Base-by-base conservation (phyloP, 2,329 filamentous ascomycete genomes). In the Fonsecaea nubica region DNA sequence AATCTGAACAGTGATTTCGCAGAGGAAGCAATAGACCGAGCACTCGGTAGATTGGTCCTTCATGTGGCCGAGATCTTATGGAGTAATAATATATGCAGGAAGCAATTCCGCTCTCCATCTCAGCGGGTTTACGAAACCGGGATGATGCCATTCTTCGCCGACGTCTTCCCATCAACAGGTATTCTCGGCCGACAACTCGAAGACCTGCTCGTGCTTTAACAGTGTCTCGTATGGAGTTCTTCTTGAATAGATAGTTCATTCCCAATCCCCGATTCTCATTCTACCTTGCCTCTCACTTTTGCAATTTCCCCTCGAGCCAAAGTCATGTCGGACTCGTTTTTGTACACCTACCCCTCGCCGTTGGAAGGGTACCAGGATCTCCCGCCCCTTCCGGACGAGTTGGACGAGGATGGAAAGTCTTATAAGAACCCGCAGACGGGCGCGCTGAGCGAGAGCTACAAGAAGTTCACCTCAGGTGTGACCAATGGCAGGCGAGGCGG, bases 331-430 rank as follows among this genome's bases (percentile, higher is more conserved):
- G 83, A 85, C 67, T 80, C 83, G 62, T 83, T 80, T 9, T 74
- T 79, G 25, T 85, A 85, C 74, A 82, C 82, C 18, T 86, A 86
- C 73, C 85, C 83, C 9, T 86, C 81, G 8, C 85, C 85, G 1
- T 75, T 87, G 0, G 76, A 80, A 70, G 85, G 84, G 30, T 86
- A 82, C 66, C 80, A 84, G 67, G 77, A 80, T 59, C 76, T 79
- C 1, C 76, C 81, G 25, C 80, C 83, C 1, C 77, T 87, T 0
- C 73, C 83, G 21, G 77, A 81, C 15, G 88, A 91, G 71, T 84
- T 79, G 69, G 83, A 83, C 55, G 86, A 85, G 42, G 91, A 97
- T 76, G 91, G 91, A 56, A 96, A 96, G 80, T 92, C 90, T 58
- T 86, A 87, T 72, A 82, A 86, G 61, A 96, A 96, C 73, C 87